These are phyloP conservation scores for Hibiscus mutabilis DNA, from an alignment of 345 rosid genomes.

Conservation along the genomic window DNA sequence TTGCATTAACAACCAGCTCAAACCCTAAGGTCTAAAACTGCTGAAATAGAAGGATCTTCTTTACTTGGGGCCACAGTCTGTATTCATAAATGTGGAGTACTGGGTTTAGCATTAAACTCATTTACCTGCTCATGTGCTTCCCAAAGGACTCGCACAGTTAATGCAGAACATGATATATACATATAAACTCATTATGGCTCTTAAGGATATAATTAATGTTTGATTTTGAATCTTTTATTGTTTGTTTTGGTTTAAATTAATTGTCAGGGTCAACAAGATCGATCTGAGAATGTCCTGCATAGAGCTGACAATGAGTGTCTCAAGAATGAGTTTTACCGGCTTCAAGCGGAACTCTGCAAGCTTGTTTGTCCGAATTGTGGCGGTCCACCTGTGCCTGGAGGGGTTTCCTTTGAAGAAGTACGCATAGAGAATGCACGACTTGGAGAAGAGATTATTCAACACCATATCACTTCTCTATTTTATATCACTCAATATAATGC, in stretches of 20 bases:
- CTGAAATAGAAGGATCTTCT: slow-evolving; percentile 19
- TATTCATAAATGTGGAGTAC: slow-evolving; percentile 21
- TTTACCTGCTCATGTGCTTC: slow-evolving; percentile 10
- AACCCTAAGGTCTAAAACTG: slow-evolving; percentile 5
- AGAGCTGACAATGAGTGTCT: slow-evolving; percentile 75
- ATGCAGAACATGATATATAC: slow-evolving; percentile 6
- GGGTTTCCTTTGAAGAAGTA: slow-evolving; percentile 59
- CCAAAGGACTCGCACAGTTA: slow-evolving; percentile 18
- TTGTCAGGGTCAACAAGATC: slow-evolving; percentile 78
- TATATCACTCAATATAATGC: too few species aligned
- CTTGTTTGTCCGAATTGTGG: slow-evolving; percentile 74
- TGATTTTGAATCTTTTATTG: background rate
- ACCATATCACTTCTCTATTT: too few species aligned
- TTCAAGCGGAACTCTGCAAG: slow-evolving; percentile 61
- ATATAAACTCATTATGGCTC: too few species aligned
- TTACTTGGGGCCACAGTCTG: slow-evolving; percentile 21
- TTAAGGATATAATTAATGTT: background rate
- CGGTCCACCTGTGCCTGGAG: slow-evolving; percentile 60
- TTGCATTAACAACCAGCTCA: slow-evolving; percentile 12
- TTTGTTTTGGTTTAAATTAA: too few species aligned
- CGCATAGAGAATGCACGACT: slow-evolving; percentile 80
- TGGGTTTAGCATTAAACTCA: slow-evolving; percentile 23
- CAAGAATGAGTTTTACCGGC: slow-evolving; percentile 60
- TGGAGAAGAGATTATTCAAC: slow-evolving; percentile 74
- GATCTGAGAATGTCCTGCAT: slow-evolving; percentile 62